Evolutionary conservation across 140 eudicot species (phyloP), one percentile per base, ranked within the genome.

Genomic region (Senecio squalidus): DNA sequence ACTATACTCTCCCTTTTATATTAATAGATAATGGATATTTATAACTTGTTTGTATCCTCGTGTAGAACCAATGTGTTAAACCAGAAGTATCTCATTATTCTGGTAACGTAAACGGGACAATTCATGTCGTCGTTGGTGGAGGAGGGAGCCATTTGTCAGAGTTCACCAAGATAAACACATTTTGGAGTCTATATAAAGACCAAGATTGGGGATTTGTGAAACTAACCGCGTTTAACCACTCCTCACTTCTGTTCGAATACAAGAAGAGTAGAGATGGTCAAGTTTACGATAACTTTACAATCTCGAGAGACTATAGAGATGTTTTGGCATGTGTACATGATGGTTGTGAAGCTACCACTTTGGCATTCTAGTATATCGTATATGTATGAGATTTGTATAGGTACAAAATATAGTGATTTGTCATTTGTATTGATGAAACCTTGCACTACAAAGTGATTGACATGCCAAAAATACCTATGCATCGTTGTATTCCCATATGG

Each of bases 251-350:
- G 11, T 60, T 74, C 21, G 79, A 74, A 65, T 74, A 74, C 79
- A 74, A 74, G 60, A 74, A 67, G 60, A 74, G 79, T 21, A 41
- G 48, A 0, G 74, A 74, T 6, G 79, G 79, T 0, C 10, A 50
- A 21, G 79, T 74, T 4, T 67, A 74, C 5, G 79, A 74, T 54
- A 50, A 40, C 23, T 74, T 74, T 53, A 60, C 79, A 27, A 68
- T 67, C 23, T 67, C 75, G 5, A 53, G 79, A 15, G 75, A 74
- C 33, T 74, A 74, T 21, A 74, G 71, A 38, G 74, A 74, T 46
- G 79, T 74, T 0, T 45, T 74, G 71, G 79, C 79, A 9, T 74
- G 79, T 43, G 75, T 67, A 29, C 75, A 38, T 44, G 75, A 74
- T 39, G 79, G 79, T 28, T 67, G 79, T 74, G 75, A 67, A 62